Percentiles rank a stretch among this genome's conserved stretches.
phyloP scores from a whole-genome alignment of 2,329 filamentous ascomycete species.

The Claviceps paspali region DNA sequence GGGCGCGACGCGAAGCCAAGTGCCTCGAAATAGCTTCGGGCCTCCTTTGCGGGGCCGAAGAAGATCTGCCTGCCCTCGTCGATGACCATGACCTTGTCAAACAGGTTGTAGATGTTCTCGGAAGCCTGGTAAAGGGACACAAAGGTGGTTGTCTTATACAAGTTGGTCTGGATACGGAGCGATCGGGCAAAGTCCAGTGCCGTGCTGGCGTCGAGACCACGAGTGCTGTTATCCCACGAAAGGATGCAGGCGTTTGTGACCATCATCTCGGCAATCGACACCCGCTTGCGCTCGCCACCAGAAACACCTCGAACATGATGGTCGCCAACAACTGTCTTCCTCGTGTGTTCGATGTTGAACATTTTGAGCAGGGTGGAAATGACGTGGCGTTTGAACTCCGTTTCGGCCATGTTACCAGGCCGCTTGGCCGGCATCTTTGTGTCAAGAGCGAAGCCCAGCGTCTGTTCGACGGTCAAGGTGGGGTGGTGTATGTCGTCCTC shows the following conservation, averaged over 20 bases:
- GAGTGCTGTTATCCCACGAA: conserved; percentile 62
- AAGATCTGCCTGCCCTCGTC: conserved; percentile 62
- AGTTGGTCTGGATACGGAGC: conserved; percentile 65
- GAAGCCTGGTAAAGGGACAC: conserved; percentile 78
- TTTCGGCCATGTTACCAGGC: conserved; percentile 55
- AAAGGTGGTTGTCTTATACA: conserved; percentile 72
- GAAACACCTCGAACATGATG: conserved; percentile 67
- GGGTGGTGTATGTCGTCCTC: conserved; percentile 76
- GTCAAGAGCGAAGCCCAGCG: conserved; percentile 69
- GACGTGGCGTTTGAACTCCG: conserved; percentile 62
- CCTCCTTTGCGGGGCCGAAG: conserved; percentile 53
- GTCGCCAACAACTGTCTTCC: conserved; percentile 72
- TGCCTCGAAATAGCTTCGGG: conserved; percentile 58
- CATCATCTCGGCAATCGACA: conserved; percentile 74
- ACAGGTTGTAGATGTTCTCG: conserved; percentile 63
- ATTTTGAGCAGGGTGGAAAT: conserved; percentile 65
- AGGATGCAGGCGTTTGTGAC: conserved; percentile 56
- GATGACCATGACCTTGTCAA: conserved; percentile 75
- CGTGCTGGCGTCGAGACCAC: conserved; percentile 52
- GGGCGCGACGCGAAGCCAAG: conserved; percentile 62
- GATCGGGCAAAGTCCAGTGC: conserved; percentile 54
- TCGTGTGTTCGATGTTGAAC: conserved; percentile 88
- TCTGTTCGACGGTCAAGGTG: conserved; percentile 77
- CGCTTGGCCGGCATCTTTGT: conserved; percentile 73
- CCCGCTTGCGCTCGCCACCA: conserved; percentile 65